These are phyloP conservation scores for Yamadazyma insecticola DNA, from an alignment of 805 yeast species.

Conservation along the genomic window DNA sequence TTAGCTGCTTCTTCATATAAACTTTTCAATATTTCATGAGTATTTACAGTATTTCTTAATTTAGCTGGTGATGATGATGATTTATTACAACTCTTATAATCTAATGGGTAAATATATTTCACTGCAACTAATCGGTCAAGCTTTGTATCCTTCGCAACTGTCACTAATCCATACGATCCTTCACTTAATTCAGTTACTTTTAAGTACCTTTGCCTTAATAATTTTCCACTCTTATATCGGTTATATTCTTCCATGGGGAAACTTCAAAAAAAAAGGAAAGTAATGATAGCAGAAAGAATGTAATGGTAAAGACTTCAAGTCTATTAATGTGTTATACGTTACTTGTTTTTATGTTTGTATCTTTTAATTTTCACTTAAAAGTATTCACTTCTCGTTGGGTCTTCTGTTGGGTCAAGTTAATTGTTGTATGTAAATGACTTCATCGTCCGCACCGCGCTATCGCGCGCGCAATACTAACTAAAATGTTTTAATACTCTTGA, in stretches of 20 bases:
- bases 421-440: too few species aligned
- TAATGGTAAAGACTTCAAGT: too few species aligned
- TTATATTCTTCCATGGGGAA: constrained; percentile 43
- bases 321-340: too few species aligned
- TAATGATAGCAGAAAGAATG: too few species aligned
- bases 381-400: too few species aligned
- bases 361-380: too few species aligned
- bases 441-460: too few species aligned
- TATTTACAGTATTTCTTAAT: constrained; percentile 12
- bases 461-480: too few species aligned
- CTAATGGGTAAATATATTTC: constrained; percentile 70
- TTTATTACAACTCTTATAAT: constrained; percentile 24
- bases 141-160: constrained; percentile 72
- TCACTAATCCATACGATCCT: constrained; percentile 91
- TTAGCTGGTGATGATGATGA: constrained; percentile 35
- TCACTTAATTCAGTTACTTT: constrained; percentile 75
- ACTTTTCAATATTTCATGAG: constrained; percentile 21
- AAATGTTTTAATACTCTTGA: too few species aligned
- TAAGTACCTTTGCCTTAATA: constrained; percentile 59
- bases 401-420: too few species aligned
- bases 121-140: constrained; percentile 63
- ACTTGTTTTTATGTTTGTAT: too few species aligned
- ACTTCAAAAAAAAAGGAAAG: too few species aligned
- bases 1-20: constrained; percentile 55
- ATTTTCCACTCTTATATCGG: constrained; percentile 32